A percentile compares a stretch with the other conserved stretches of the same genome.
These are phyloP conservation scores for Xerocomus nothofagi DNA, from an alignment of 1,284 basidiomycete species.

Conservation along the genomic window DNA sequence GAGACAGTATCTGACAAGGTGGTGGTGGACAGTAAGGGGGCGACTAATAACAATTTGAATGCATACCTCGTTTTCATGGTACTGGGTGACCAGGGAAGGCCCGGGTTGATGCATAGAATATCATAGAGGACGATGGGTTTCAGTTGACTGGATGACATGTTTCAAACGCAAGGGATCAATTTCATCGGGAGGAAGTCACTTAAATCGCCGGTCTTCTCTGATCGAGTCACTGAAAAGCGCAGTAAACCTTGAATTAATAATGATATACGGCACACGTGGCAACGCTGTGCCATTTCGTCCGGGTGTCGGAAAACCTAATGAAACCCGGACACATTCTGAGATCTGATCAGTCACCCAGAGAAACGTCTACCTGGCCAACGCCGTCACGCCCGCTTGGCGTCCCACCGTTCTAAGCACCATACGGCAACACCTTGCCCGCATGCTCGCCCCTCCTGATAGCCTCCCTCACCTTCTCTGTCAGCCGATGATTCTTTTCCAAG, in stretches of 20 bases:
- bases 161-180: too few species aligned
- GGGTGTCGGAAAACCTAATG: too few species aligned
- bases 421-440: slow-evolving; percentile 30
- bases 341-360: too few species aligned
- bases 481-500: slow-evolving; percentile 28
- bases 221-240: too few species aligned
- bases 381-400: slow-evolving; percentile 4
- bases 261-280: too few species aligned
- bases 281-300: too few species aligned
- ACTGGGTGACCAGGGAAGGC: slow-evolving; percentile 30
- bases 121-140: slow-evolving; percentile 31
- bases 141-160: slow-evolving; percentile 10
- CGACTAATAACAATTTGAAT: neutral
- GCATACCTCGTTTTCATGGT: slow-evolving; percentile 32
- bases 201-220: too few species aligned
- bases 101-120: slow-evolving; percentile 14
- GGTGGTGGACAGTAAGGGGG: neutral
- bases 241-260: too few species aligned
- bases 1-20: slow-evolving; percentile 36
- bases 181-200: too few species aligned
- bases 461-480: slow-evolving; percentile 26
- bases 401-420: slow-evolving; percentile 22
- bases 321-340: too few species aligned
- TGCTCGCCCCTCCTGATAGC: slow-evolving; percentile 20
- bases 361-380: too few species aligned